A percentile compares a stretch with the other conserved stretches of the same genome.
Conservation (phyloP, 2,329 filamentous ascomycete genomes). For the Coniochaeta sp. region DNA sequence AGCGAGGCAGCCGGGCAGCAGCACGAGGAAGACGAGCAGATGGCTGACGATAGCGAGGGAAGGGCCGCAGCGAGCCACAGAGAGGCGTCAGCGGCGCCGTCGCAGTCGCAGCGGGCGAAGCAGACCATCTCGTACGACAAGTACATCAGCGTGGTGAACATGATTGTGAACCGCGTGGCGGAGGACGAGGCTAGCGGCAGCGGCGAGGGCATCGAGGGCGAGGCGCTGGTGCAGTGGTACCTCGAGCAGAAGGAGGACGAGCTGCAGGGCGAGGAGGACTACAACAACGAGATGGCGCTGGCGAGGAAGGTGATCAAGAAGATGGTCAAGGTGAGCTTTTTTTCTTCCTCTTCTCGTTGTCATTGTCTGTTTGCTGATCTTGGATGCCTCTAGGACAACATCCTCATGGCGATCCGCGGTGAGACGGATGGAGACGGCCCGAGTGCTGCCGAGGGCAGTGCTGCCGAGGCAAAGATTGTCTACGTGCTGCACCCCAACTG, state of each 20-base stretch:
- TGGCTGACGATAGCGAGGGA: conserved; percentile 29
- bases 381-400: conserved; percentile 74
- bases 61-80: conserved; percentile 13
- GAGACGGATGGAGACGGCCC: conserved; percentile 39
- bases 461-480: conserved; percentile 48
- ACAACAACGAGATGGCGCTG: conserved; percentile 66
- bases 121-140: conserved; percentile 94
- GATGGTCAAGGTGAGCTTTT: conserved; percentile 77
- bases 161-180: conserved; percentile 74
- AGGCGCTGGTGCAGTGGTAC: conserved; percentile 81
- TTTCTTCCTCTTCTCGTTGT: background rate
- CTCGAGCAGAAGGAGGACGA: conserved; percentile 85
- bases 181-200: conserved; percentile 66
- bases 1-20: conserved; percentile 46
- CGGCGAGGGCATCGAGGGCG: conserved; percentile 78
- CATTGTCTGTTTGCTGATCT: conserved; percentile 17
- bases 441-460: conserved; percentile 33
- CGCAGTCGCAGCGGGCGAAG: conserved; percentile 38
- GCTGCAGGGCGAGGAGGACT: conserved; percentile 71
- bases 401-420: conserved; percentile 72
- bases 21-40: conserved; percentile 37
- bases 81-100: conserved; percentile 5
- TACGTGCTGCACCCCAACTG: conserved; percentile 96
- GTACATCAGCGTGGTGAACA: conserved; percentile 84
- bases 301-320: conserved; percentile 83